These are phyloP conservation scores for Exophiala aquamarina DNA, from an alignment of 2,329 filamentous ascomycete species.

Conservation along the genomic window DNA sequence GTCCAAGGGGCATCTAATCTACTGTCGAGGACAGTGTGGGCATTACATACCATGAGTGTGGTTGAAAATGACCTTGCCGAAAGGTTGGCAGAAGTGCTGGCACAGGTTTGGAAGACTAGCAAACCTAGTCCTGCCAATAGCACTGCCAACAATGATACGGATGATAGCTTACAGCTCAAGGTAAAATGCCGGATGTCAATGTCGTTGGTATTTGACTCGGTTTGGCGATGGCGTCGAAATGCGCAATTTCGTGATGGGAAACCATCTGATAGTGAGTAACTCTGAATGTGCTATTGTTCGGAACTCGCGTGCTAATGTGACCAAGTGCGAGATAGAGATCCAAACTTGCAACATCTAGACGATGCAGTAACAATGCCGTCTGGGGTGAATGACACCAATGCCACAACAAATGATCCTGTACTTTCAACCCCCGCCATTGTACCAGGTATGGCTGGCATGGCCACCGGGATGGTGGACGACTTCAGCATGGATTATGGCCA, in stretches of 20 bases:
- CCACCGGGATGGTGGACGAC: constrained; percentile 25
- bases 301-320: constrained; percentile 1
- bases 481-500: constrained; percentile 25
- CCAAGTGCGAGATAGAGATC: constrained; percentile 15
- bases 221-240: constrained; percentile 67
- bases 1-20: constrained; percentile 58
- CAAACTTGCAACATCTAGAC: constrained; percentile 16
- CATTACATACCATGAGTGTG: constrained; percentile 61
- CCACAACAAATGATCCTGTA: constrained; percentile 17
- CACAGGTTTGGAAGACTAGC: constrained; percentile 62
- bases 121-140: constrained; percentile 28
- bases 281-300: background rate
- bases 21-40: constrained; percentile 60
- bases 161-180: constrained; percentile 56
- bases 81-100: constrained; percentile 64
- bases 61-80: constrained; percentile 63
- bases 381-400: constrained; percentile 1
- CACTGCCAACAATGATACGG: constrained; percentile 20
- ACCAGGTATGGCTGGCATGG: constrained; percentile 30
- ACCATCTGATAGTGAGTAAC: constrained; percentile 41
- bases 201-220: constrained; percentile 66
- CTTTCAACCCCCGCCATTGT: constrained; percentile 19
- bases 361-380: constrained; percentile 8
- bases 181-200: constrained; percentile 67
- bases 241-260: constrained; percentile 65